A percentile compares a stretch with the other conserved stretches of the same genome.
phyloP scores from a whole-genome alignment of 352 stramenopile species.

The Globisporangium carolinianum region DNA sequence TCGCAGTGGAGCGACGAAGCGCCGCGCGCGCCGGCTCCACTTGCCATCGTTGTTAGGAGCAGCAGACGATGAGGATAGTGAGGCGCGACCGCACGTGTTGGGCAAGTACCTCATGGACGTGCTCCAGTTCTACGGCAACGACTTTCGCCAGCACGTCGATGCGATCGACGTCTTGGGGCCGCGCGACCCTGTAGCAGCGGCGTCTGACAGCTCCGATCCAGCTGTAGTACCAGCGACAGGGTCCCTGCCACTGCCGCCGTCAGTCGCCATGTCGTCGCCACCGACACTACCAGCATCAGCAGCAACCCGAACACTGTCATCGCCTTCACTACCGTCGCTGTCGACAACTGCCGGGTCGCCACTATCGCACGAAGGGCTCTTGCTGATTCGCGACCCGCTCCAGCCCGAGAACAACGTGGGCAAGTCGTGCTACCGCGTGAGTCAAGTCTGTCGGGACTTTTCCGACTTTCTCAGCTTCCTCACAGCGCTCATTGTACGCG shows the following conservation, averaged over 20 bases:
- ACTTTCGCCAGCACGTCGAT: constrained; percentile 73
- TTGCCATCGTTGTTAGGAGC: constrained; percentile 28
- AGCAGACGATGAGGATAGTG: constrained; percentile 13
- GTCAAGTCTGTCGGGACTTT: constrained; percentile 77
- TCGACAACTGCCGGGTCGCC: constrained; percentile 4
- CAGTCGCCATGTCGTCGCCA: constrained; percentile 7
- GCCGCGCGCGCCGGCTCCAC: constrained; percentile 21
- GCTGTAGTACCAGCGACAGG: neutral
- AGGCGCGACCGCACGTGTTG: constrained; percentile 44
- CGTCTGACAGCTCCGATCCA: neutral
- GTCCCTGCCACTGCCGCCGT: neutral
- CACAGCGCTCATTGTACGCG: constrained; percentile 73
- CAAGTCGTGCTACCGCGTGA: constrained; percentile 80
- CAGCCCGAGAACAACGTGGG: constrained; percentile 73
- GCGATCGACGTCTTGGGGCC: constrained; percentile 21
- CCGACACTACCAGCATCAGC: too few species aligned
- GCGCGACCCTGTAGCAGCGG: neutral
- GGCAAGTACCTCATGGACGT: constrained; percentile 83
- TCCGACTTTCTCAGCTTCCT: constrained; percentile 80
- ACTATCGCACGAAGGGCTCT: constrained; percentile 26
- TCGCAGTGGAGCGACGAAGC: constrained; percentile 6
- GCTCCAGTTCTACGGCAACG: constrained; percentile 78
- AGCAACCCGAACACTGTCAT: neutral
- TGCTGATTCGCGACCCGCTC: constrained; percentile 74
- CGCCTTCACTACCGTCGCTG: neutral